Percentiles rank a stretch among this genome's conserved stretches.
Conservation (phyloP, 73 alveolate species). For the Halteria grandinella region DNA sequence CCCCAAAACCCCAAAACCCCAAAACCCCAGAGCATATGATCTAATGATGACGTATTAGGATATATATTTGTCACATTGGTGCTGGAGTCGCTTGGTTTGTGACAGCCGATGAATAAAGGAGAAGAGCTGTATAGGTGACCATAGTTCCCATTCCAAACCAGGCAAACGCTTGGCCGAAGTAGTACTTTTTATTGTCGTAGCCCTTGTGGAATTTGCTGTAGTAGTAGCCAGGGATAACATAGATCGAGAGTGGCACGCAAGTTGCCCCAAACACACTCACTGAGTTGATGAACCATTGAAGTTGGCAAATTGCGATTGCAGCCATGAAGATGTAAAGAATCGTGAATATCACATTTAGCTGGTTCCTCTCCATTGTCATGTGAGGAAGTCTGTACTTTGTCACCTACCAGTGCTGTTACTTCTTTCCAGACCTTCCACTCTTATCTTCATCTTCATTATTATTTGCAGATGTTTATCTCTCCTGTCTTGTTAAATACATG, state of each 20-base stretch:
- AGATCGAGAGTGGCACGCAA: conserved; percentile 32
- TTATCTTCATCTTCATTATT: no score
- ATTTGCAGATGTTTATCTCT: no score
- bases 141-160: neutral
- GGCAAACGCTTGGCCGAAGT: neutral
- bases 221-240: conserved; percentile 18
- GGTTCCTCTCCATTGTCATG: conserved; percentile 27
- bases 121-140: neutral
- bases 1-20: no score
- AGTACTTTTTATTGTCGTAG: neutral
- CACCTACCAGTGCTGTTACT: no score
- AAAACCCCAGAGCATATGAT: no score
- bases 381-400: conserved; percentile 22
- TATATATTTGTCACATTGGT: no score
- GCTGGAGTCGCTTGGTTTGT: no score
- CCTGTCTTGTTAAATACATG: no score
- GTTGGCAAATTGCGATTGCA: neutral
- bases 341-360: neutral
- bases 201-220: conserved; percentile 1
- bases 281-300: neutral
- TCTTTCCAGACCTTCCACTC: no score
- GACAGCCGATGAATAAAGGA: neutral
- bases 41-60: no score
- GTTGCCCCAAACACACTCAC: conserved; percentile 22
- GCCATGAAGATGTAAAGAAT: neutral